phyloP scores from a whole-genome alignment of 2,329 filamentous ascomycete genomes.

The Microdochium trichocladiopsis region DNA sequence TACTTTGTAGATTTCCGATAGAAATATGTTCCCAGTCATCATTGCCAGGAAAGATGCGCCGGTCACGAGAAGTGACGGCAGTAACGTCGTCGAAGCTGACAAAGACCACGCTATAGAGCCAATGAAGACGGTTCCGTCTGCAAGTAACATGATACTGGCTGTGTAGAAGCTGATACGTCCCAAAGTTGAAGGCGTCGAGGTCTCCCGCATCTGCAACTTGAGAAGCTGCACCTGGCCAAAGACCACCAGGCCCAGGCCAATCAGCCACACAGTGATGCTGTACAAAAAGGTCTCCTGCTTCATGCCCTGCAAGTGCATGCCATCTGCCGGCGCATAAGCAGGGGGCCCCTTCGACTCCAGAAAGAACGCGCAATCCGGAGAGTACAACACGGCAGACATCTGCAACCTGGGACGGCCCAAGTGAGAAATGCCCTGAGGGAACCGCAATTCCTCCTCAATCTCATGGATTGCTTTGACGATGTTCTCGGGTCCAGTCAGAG shows the following conservation, averaged over 20 bases:
- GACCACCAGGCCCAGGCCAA: slow-evolving; percentile 48
- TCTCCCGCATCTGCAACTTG: slow-evolving; percentile 58
- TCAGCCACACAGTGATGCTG: slow-evolving; percentile 51
- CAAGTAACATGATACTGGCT: slow-evolving; percentile 52
- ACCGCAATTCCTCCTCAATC: slow-evolving; percentile 57
- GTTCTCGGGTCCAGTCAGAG: slow-evolving; percentile 22
- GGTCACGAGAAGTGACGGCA: slow-evolving; percentile 48
- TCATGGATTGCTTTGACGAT: slow-evolving; percentile 36
- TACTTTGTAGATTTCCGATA: slow-evolving; percentile 52
- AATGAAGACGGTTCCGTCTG: slow-evolving; percentile 53
- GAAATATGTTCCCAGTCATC: slow-evolving; percentile 48
- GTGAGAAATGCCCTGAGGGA: slow-evolving; percentile 52
- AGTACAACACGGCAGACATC: slow-evolving; percentile 59
- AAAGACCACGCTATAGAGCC: slow-evolving; percentile 49
- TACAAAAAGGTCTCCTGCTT: slow-evolving; percentile 54
- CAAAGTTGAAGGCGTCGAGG: slow-evolving; percentile 60
- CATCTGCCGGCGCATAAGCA: slow-evolving; percentile 39
- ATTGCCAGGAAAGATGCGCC: slow-evolving; percentile 49
- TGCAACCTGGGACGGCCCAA: slow-evolving; percentile 47
- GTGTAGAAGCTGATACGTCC: slow-evolving; percentile 61
- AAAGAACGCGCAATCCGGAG: slow-evolving; percentile 62
- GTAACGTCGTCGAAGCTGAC: slow-evolving; percentile 46
- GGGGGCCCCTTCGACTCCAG: slow-evolving; percentile 59
- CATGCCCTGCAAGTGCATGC: slow-evolving; percentile 49
- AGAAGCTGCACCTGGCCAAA: slow-evolving; percentile 55